A percentile compares a stretch with the other conserved stretches of the same genome.
phyloP scores from a whole-genome alignment of 768 basidiomycete species.

The Tulasnella sp. region DNA sequence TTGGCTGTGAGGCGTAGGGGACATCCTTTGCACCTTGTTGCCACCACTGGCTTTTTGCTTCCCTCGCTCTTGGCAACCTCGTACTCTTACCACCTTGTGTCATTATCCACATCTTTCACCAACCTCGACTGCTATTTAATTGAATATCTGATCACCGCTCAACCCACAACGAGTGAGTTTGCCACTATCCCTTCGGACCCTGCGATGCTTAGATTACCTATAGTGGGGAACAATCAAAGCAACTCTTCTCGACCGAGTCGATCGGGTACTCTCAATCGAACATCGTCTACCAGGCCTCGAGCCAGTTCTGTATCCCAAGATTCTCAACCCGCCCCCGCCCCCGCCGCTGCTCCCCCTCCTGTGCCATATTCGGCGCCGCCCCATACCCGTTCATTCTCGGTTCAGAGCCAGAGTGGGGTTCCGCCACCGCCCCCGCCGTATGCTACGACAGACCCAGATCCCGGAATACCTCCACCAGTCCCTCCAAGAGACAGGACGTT shows the following conservation, averaged over 20 bases:
- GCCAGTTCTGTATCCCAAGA: background rate
- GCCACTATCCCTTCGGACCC: background rate
- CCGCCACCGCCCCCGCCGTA: background rate
- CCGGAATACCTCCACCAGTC: background rate
- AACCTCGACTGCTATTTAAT: background rate
- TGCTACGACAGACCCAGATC: background rate
- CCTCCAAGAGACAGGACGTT: background rate
- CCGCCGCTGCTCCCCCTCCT: background rate
- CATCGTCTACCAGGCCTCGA: background rate
- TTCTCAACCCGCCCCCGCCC: background rate
- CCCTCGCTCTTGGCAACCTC: background rate
- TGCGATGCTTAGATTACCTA: background rate
- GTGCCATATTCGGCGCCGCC: background rate
- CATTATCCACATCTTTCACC: background rate
- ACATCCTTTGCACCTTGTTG: background rate
- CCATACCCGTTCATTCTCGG: background rate
- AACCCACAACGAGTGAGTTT: background rate
- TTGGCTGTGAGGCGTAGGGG: background rate
- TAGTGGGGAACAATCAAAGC: conserved; percentile 19
- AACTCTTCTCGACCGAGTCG: background rate
- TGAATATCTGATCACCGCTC: background rate
- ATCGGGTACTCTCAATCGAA: background rate
- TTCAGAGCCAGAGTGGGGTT: background rate
- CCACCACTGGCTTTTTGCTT: background rate
- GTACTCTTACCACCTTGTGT: background rate